Evolutionary conservation across 140 eudicot species (phyloP).

Genomic region (Erigeron philadelphicus): DNA sequence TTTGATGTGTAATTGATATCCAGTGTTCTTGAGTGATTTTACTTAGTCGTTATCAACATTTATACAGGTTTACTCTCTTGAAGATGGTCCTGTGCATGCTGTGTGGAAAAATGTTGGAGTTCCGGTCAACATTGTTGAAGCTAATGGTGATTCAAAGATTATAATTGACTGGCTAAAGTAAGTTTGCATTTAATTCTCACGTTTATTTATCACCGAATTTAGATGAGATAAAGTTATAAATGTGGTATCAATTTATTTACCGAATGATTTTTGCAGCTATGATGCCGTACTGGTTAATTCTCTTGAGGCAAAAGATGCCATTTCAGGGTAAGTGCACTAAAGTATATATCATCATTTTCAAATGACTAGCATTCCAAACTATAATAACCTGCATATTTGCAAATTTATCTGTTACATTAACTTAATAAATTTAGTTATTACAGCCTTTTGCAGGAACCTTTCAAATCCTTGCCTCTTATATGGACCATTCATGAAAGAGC

Average conservation of each 20-base stretch:
- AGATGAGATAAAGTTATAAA: not conserved
- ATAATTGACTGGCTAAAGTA: conserved; percentile 88
- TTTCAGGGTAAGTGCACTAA: conserved; percentile 54
- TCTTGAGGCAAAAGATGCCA: conserved; percentile 50
- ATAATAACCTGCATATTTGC: conserved; percentile 30
- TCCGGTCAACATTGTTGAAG: conserved; percentile 41
- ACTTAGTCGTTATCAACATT: not conserved
- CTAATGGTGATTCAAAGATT: conserved; percentile 32
- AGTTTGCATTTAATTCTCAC: conserved; percentile 19
- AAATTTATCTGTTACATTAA: not conserved
- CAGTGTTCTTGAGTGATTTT: not conserved
- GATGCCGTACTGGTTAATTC: conserved; percentile 80
- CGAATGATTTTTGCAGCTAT: conserved; percentile 54
- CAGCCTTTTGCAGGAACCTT: conserved; percentile 98
- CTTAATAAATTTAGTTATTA: conserved; percentile 49
- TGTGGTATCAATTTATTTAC: conserved; percentile 13
- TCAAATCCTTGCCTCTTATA: conserved; percentile 67
- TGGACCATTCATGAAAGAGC: conserved; percentile 76
- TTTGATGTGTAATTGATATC: not conserved
- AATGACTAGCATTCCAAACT: not conserved
- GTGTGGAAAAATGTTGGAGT: conserved; percentile 65
- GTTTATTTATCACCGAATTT: not conserved
- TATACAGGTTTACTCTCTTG: conserved; percentile 69
- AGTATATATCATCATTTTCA: not conserved
- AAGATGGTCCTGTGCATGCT: conserved; percentile 68